phyloP scores from a whole-genome alignment of 2,329 filamentous ascomycete species.

The Drechslerella stenobrocha region DNA sequence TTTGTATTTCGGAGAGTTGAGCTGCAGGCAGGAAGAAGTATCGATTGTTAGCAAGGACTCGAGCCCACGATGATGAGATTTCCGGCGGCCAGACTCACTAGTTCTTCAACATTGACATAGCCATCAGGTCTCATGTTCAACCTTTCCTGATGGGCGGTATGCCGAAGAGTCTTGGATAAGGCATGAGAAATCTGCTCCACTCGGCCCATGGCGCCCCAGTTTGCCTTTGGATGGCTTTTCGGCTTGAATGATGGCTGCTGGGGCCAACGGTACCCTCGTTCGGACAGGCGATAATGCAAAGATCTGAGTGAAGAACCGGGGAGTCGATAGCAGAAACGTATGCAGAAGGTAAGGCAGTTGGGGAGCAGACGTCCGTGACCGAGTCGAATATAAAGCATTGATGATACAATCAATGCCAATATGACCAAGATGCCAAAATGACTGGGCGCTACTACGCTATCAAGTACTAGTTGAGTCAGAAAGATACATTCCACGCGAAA shows the following conservation, averaged over 20 bases:
- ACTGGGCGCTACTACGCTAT: no score
- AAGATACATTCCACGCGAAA: no score
- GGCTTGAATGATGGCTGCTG: slow-evolving; percentile 16
- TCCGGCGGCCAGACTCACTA: slow-evolving; percentile 56
- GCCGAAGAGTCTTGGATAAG: slow-evolving; percentile 63
- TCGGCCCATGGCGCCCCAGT: slow-evolving; percentile 23
- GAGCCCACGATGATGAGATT: no score
- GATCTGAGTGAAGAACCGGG: no score
- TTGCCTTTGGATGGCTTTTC: slow-evolving; percentile 9
- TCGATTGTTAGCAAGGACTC: slow-evolving; percentile 6
- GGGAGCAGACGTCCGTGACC: no score
- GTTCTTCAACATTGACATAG: slow-evolving; percentile 65
- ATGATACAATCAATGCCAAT: no score
- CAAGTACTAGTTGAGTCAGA: no score
- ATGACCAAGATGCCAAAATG: no score
- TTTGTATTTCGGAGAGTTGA: slow-evolving; percentile 65
- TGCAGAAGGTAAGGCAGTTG: no score
- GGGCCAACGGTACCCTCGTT: neutral
- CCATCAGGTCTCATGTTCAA: slow-evolving; percentile 64
- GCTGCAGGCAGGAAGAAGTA: slow-evolving; percentile 54
- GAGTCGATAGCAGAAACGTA: no score
- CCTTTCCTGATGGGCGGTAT: slow-evolving; percentile 65
- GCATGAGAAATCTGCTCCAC: slow-evolving; percentile 57
- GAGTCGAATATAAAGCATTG: no score
- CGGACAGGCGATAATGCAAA: neutral